These are phyloP conservation scores for Neurospora sp. DNA, from an alignment of 495 filamentous ascomycete species.

Conservation along the genomic window DNA sequence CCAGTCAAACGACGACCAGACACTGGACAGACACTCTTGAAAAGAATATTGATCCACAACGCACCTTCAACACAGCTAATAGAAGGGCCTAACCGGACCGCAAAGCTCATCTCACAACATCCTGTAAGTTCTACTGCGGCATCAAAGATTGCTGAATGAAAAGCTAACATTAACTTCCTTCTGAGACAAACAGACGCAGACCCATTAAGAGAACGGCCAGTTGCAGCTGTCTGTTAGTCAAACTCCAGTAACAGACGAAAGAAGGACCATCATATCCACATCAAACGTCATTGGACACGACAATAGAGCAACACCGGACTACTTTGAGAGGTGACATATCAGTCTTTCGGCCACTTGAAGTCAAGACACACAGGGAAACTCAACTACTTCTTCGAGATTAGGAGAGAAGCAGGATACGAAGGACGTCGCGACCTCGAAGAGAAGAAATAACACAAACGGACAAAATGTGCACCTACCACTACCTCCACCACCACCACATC, in stretches of 20 bases:
- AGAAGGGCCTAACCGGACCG: not conserved
- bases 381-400: not conserved
- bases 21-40: not conserved
- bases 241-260: not conserved
- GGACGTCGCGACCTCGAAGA: not conserved
- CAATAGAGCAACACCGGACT: not conserved
- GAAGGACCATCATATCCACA: not conserved
- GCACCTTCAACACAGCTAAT: not conserved
- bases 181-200: not conserved
- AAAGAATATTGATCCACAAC: not conserved
- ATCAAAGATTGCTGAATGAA: not conserved
- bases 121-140: not conserved
- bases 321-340: not conserved
- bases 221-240: not conserved
- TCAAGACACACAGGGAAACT: not conserved
- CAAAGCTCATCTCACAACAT: not conserved
- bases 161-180: not conserved
- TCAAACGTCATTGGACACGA: not conserved
- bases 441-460: not conserved
- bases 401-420: not conserved
- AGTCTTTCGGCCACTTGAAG: not conserved
- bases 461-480: slow-evolving; percentile 12
- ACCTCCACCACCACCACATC: slow-evolving; percentile 25
- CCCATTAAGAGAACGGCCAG: not conserved
- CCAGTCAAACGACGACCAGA: not conserved